These are phyloP conservation scores for Reutealis trisperma DNA, from an alignment of 345 rosid species.

Conservation along the genomic window DNA sequence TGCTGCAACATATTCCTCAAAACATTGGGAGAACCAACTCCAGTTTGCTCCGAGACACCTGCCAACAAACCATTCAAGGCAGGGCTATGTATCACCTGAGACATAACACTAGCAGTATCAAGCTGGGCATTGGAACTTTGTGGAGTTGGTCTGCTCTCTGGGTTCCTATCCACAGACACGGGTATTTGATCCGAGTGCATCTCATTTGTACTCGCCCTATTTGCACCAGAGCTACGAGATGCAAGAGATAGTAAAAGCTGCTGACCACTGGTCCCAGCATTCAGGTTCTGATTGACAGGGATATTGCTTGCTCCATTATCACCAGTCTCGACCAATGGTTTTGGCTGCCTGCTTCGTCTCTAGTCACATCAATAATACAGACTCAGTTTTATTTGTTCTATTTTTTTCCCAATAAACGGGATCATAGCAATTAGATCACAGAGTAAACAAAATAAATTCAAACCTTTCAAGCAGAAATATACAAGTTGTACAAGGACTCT, in stretches of 20 bases:
- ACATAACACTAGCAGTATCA: conserved; percentile 59
- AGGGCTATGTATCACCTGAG: conserved; percentile 71
- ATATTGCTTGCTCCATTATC: conserved; percentile 45
- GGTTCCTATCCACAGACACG: conserved; percentile 10
- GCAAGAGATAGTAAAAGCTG: conserved; percentile 68
- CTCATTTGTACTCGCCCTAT: conserved; percentile 25
- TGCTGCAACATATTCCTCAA: conserved; percentile 85
- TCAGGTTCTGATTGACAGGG: conserved; percentile 37
- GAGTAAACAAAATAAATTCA: background rate
- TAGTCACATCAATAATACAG: conserved; percentile 24
- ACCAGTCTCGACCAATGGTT: conserved; percentile 28
- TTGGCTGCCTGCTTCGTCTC: conserved; percentile 57
- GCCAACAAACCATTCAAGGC: conserved; percentile 66
- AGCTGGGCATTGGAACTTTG: conserved; percentile 44
- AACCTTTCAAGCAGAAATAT: background rate
- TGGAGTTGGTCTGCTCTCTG: conserved; percentile 29
- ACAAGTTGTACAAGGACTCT: background rate
- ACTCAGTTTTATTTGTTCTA: background rate
- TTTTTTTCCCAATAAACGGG: background rate
- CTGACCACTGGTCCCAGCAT: conserved; percentile 43
- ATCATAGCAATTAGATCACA: background rate
- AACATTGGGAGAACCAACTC: conserved; percentile 74
- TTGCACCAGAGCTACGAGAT: conserved; percentile 43
- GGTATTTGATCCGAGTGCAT: conserved; percentile 24
- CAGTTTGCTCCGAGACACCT: conserved; percentile 73